Conservation (phyloP, 352 stramenopile genomes). For the Pythium monospermum region DNA sequence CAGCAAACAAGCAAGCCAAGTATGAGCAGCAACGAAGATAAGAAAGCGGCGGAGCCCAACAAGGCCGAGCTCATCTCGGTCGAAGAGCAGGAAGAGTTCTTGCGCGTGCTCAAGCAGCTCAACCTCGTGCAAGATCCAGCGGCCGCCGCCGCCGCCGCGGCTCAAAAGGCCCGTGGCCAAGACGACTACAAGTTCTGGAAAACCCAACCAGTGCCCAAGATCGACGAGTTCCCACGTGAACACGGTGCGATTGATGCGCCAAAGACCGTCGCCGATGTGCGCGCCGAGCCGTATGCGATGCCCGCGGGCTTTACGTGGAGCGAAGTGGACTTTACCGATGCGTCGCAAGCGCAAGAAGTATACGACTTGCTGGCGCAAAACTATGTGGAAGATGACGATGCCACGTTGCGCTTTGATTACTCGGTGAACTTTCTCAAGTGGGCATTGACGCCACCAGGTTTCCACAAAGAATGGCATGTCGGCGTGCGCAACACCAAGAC, state of each 20-base stretch:
- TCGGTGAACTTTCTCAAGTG: constrained; percentile 79
- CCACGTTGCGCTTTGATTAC: constrained; percentile 95
- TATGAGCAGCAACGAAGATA: constrained; percentile 10
- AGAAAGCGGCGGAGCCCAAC: constrained; percentile 9
- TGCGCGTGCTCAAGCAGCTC: constrained; percentile 60
- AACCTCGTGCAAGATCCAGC: constrained; percentile 34
- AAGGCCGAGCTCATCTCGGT: constrained; percentile 37
- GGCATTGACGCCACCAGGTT: constrained; percentile 93
- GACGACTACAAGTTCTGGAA: constrained; percentile 88
- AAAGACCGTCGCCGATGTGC: constrained; percentile 89
- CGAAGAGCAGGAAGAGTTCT: constrained; percentile 69
- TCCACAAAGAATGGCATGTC: constrained; percentile 91
- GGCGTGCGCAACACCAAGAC: constrained; percentile 91
- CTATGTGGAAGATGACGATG: constrained; percentile 99
- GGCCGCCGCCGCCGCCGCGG: constrained; percentile 9
- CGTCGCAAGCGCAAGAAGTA: constrained; percentile 82
- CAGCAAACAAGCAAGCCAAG: too few species aligned
- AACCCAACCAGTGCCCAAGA: constrained; percentile 82
- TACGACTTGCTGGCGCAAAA: constrained; percentile 97
- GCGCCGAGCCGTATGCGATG: constrained; percentile 94
- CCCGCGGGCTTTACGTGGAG: constrained; percentile 94
- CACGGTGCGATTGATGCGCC: constrained; percentile 91
- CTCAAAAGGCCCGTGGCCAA: constrained; percentile 18
- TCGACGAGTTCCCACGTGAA: constrained; percentile 59
- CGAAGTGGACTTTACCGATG: constrained; percentile 86